Percentiles rank a stretch among this genome's conserved stretches.
Conservation (phyloP, 805 yeast genomes). For the Yarrowia divulgata region DNA sequence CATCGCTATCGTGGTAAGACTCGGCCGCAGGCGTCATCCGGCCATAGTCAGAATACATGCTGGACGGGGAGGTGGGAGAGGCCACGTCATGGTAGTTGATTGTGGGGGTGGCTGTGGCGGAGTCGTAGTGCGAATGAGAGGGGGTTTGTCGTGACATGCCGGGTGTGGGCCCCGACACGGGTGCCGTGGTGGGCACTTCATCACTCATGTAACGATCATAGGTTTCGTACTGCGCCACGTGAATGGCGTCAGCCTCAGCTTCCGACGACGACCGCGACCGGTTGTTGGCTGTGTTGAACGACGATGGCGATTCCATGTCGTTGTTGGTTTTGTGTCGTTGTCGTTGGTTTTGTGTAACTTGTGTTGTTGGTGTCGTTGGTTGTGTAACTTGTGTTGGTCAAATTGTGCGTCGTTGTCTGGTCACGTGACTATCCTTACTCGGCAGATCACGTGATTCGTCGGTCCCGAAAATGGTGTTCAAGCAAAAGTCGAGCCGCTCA, state of each 20-base stretch:
- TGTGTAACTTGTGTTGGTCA: too few relatives aligned
- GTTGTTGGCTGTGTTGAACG: conserved; percentile 29
- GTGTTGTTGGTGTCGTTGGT: too few relatives aligned
- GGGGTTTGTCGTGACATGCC: neutral
- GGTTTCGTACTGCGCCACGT: conserved; percentile 9
- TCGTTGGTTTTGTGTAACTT: neutral
- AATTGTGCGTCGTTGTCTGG: neutral
- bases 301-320: conserved; percentile 29
- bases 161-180: too few relatives aligned
- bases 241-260: conserved; percentile 3
- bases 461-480: too few relatives aligned
- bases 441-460: neutral
- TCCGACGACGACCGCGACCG: conserved; percentile 29
- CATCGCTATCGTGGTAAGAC: too few relatives aligned
- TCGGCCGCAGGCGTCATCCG: conserved; percentile 1
- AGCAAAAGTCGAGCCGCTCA: too few relatives aligned
- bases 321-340: neutral
- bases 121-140: neutral
- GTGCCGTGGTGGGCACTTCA: neutral
- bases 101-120: conserved; percentile 18
- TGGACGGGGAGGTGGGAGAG: conserved; percentile 27
- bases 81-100: neutral
- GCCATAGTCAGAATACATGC: conserved; percentile 29
- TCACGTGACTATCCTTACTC: too few relatives aligned
- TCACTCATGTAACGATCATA: neutral